Evolutionary conservation across 2,329 filamentous ascomycete genomes (phyloP).

Genomic region (Torrubiellomyces zombiae): DNA sequence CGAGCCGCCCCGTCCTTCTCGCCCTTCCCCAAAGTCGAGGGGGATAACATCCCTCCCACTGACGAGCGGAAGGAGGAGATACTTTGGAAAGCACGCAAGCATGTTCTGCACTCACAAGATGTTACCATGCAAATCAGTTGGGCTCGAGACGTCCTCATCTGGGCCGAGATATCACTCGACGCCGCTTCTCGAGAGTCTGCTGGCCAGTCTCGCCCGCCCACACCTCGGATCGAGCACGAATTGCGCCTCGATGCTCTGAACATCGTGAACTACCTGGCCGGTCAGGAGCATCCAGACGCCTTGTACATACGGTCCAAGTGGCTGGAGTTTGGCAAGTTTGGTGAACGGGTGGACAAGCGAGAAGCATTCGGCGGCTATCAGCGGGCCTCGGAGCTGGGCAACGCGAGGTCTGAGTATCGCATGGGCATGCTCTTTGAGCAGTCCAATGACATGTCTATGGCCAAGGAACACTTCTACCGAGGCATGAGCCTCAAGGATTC

Average conservation of each 20-base stretch:
- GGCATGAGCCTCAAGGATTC: conserved; percentile 73
- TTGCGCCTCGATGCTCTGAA: conserved; percentile 78
- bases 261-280: conserved; percentile 76
- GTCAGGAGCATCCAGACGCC: conserved; percentile 84
- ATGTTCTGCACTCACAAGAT: conserved; percentile 84
- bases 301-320: conserved; percentile 92
- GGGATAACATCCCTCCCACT: conserved; percentile 79
- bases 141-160: conserved; percentile 83
- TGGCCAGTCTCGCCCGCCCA: conserved; percentile 45
- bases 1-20: conserved; percentile 63
- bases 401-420: conserved; percentile 79
- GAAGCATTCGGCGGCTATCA: conserved; percentile 83
- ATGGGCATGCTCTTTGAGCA: conserved; percentile 98
- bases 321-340: conserved; percentile 96
- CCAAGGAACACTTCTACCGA: conserved; percentile 74
- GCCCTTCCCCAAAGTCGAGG: conserved; percentile 73
- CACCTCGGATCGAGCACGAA: conserved; percentile 78
- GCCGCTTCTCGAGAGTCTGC: conserved; percentile 49
- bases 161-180: conserved; percentile 70
- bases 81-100: conserved; percentile 65
- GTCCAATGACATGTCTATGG: conserved; percentile 81
- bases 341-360: conserved; percentile 77
- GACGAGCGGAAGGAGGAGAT: conserved; percentile 90
- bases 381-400: conserved; percentile 71
- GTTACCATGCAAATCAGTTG: conserved; percentile 92